Evolutionary conservation across 805 yeast genomes (phyloP), one percentile per base, ranked within the genome.

Genomic region (Starmerella floris): DNA sequence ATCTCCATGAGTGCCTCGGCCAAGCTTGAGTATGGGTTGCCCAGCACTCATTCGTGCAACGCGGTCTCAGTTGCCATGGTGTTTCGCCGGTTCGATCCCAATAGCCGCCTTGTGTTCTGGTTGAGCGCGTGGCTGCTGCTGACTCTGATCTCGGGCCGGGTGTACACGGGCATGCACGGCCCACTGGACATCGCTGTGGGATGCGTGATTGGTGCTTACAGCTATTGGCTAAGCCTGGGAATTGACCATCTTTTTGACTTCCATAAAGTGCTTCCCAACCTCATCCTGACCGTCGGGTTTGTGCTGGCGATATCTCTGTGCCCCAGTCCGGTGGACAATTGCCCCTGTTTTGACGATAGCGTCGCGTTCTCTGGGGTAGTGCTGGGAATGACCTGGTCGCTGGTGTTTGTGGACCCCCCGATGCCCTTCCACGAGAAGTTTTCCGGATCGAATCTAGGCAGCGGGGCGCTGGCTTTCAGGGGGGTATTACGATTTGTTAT

Each of bases 111-210:
- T 10, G 38, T 39, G 11, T 9, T 2, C 31, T 40, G 16, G 51
- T 48, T 27, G 32, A 40, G 13, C 37, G 16, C 37, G 20, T 42
- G 72, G 20, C 85, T 85, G 58, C 76, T 75, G 54, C 45, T 68
- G 30, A 74, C 85, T 6, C 65, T 91, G 46, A 71, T 82, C 1
- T 58, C 75, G 46, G 98, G 98, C 16, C 68, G 98, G 43, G 56
- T 88, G 9, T 88, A 91, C 63, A 85, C 95, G 59, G 98, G 98
- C 3, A 88, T 88, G 98, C 98, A 91, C 62, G 97, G 98, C 2
- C 72, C 82, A 46, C 61, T 81, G 20, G 98, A 91, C 58, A 67
- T 91, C 2, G 39, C 63, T 0, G 57, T 72, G 17, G 98, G 98
- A 5, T 62, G 73, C 0, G 1, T 71, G 0, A 62, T 84, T 16